phyloP scores from a whole-genome alignment of 208 protist genomes.

The Crithidia sp. region DNA sequence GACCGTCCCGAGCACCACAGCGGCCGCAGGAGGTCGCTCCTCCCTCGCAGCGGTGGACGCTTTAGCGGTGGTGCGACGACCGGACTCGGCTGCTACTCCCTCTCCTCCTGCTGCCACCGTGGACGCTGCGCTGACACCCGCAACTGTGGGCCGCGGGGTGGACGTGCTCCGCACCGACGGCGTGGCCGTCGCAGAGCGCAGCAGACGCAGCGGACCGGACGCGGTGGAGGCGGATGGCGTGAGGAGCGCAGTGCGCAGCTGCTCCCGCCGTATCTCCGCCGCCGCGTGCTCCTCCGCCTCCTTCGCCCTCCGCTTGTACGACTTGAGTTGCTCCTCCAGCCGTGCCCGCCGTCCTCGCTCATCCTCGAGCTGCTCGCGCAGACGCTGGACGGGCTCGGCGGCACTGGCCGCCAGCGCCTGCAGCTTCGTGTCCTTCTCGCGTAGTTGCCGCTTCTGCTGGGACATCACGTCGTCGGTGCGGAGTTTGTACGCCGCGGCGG shows the following conservation, averaged over 20 bases:
- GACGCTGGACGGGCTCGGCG: conserved; percentile 72
- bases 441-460: conserved; percentile 79
- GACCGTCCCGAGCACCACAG: neutral
- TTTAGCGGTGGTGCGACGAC: neutral
- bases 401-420: conserved; percentile 62
- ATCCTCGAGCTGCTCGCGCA: conserved; percentile 85
- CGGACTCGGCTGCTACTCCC: neutral
- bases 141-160: neutral
- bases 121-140: neutral
- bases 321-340: conserved; percentile 75
- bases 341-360: conserved; percentile 73
- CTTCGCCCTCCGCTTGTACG: conserved; percentile 79
- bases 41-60: neutral
- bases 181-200: conserved; percentile 22
- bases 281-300: conserved; percentile 76
- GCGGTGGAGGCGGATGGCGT: neutral
- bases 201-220: neutral
- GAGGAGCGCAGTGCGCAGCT: conserved; percentile 51
- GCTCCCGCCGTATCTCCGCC: conserved; percentile 79
- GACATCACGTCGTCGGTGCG: conserved; percentile 63
- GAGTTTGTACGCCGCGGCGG: conserved; percentile 48
- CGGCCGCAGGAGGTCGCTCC: neutral
- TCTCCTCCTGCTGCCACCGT: neutral
- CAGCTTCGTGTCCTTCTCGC: conserved; percentile 80
- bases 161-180: conserved; percentile 23